These are phyloP conservation scores for Hura crepitans DNA, from an alignment of 441 rosid genomes.

Conservation along the genomic window DNA sequence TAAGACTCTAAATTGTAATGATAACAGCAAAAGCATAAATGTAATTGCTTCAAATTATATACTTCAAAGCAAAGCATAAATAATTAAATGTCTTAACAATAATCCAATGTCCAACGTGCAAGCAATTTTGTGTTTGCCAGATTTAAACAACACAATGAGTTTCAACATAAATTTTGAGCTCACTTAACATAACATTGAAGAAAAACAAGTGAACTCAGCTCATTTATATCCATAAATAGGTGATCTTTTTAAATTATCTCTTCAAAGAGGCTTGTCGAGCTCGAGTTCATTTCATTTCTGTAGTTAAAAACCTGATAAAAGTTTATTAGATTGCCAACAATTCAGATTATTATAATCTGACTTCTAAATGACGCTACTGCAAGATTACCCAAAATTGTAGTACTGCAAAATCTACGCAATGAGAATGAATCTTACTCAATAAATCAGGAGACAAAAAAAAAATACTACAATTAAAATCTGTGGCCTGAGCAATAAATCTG, in stretches of 20 bases:
- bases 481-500: not conserved
- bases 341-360: not conserved
- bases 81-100: not conserved
- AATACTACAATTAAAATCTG: not conserved
- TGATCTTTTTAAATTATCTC: not conserved
- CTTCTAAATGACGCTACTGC: not conserved
- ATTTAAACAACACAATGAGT: not conserved
- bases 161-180: not conserved
- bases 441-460: not conserved
- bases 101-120: not conserved
- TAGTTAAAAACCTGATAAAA: not conserved
- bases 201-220: not conserved
- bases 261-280: not conserved
- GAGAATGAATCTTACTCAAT: not conserved
- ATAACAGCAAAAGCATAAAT: not conserved
- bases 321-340: not conserved
- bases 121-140: not conserved
- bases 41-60: not conserved
- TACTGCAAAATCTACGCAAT: not conserved
- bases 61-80: not conserved
- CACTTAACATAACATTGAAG: not conserved
- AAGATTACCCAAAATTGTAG: not conserved
- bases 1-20: not conserved
- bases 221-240: not conserved
- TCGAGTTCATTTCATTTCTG: not conserved